phyloP scores from a whole-genome alignment of 2,329 filamentous ascomycete genomes.

The Ascochyta lentis region DNA sequence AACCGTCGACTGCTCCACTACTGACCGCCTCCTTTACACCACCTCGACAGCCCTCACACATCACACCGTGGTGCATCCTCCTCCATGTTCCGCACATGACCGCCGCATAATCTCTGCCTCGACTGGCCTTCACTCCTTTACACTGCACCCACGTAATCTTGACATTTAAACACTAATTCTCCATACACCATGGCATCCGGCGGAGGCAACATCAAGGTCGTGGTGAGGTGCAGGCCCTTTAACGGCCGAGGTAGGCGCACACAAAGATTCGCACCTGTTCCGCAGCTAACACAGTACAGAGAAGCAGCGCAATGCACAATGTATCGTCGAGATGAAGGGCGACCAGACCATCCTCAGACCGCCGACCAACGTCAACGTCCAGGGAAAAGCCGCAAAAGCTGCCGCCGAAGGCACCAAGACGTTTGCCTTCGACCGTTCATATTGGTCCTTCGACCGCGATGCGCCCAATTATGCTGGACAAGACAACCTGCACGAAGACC shows the following conservation, averaged over 20 bases:
- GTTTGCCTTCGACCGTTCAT: slow-evolving; percentile 96
- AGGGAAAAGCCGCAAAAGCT: slow-evolving; percentile 71
- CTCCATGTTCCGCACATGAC: slow-evolving; percentile 33
- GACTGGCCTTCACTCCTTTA: slow-evolving; percentile 23
- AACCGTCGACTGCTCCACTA: slow-evolving; percentile 16
- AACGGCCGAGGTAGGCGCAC: slow-evolving; percentile 79
- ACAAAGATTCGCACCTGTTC: no score
- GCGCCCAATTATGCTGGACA: slow-evolving; percentile 88
- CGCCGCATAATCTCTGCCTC: slow-evolving; percentile 19
- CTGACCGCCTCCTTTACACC: slow-evolving; percentile 33
- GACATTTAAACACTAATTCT: slow-evolving; percentile 5
- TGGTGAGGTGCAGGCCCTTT: slow-evolving; percentile 94
- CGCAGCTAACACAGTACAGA: slow-evolving; percentile 62
- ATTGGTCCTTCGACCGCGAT: slow-evolving; percentile 93
- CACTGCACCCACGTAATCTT: slow-evolving; percentile 10
- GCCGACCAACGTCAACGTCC: slow-evolving; percentile 64
- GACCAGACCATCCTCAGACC: slow-evolving; percentile 85
- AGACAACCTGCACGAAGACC: slow-evolving; percentile 83
- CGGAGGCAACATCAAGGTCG: slow-evolving; percentile 99
- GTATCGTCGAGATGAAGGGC: slow-evolving; percentile 95
- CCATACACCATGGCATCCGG: slow-evolving; percentile 67
- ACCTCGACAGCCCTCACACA: background rate
- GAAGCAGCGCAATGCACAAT: slow-evolving; percentile 89
- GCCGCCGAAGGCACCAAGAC: slow-evolving; percentile 72
- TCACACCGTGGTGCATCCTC: slow-evolving; percentile 37